These are phyloP conservation scores for Trypanosoma avium DNA, from an alignment of 208 protist genomes.

Conservation along the genomic window DNA sequence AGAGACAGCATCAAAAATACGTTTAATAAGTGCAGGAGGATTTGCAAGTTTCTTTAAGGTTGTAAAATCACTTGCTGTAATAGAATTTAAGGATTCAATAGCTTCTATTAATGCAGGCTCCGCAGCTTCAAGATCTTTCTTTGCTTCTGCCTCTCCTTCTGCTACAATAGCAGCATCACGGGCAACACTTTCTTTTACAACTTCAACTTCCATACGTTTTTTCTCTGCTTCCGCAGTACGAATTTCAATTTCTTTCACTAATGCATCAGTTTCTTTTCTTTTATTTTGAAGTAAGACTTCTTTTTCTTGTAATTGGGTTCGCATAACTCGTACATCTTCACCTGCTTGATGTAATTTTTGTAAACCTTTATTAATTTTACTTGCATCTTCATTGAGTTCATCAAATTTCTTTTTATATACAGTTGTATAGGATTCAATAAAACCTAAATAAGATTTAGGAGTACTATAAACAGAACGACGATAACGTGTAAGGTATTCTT, in stretches of 20 bases:
- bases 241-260: conserved; percentile 94
- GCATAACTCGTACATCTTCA: conserved; percentile 94
- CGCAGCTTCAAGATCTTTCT: conserved; percentile 93
- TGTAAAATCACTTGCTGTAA: conserved; percentile 93
- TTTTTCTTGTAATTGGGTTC: conserved; percentile 94
- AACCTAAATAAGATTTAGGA: conserved; percentile 94
- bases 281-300: conserved; percentile 92
- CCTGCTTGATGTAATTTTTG: conserved; percentile 94
- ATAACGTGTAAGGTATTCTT: conserved; percentile 93
- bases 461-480: conserved; percentile 93
- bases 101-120: conserved; percentile 93
- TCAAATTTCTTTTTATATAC: conserved; percentile 94
- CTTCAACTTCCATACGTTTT: conserved; percentile 94
- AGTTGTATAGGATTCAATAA: conserved; percentile 92
- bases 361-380: conserved; percentile 94
- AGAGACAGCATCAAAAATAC: conserved; percentile 98
- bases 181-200: conserved; percentile 90
- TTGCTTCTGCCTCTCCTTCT: conserved; percentile 93
- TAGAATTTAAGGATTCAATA: conserved; percentile 94
- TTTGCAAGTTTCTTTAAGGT: conserved; percentile 95
- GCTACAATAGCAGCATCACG: conserved; percentile 90
- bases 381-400: conserved; percentile 88
- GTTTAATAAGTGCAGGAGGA: conserved; percentile 96
- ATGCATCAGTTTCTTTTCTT: conserved; percentile 90
- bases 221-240: conserved; percentile 94